A percentile compares a stretch with the other conserved stretches of the same genome.
Conservation (phyloP, 2,329 filamentous ascomycete genomes). For the Tolypocladium ovalisporum region DNA sequence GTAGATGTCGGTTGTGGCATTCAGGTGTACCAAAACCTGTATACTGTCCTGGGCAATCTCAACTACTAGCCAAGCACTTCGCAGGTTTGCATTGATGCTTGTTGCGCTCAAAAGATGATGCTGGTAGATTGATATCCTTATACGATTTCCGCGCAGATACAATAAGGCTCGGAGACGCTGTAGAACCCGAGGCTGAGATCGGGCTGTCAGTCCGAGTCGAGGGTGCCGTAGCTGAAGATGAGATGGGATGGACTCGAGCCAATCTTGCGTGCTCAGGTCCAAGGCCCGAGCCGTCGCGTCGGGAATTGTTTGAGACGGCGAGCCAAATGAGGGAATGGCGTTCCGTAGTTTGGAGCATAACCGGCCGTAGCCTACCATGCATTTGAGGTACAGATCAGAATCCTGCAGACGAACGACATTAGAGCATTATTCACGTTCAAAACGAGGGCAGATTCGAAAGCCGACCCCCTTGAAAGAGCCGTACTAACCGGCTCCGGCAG, state of each 20-base stretch:
- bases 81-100: conserved; percentile 21
- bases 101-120: conserved; percentile 25
- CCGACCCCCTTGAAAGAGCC: no score
- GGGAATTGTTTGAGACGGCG: conserved; percentile 20
- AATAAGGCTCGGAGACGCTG: conserved; percentile 29
- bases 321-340: conserved; percentile 25
- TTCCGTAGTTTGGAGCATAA: conserved; percentile 36
- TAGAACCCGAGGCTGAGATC: conserved; percentile 21
- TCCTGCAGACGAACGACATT: conserved; percentile 10
- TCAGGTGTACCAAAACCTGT: conserved; percentile 10
- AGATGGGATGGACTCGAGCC: conserved; percentile 31
- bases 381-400: conserved; percentile 28
- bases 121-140: conserved; percentile 30
- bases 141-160: conserved; percentile 31
- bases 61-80: conserved; percentile 25
- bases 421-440: accelerated
- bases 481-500: conserved; percentile 29
- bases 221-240: conserved; percentile 27
- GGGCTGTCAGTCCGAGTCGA: conserved; percentile 20
- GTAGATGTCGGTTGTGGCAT: conserved; percentile 13
- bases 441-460: no score
- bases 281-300: conserved; percentile 27
- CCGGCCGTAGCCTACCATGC: conserved; percentile 35
- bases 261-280: conserved; percentile 30
- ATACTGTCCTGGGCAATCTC: conserved; percentile 12